Evolutionary conservation across 805 yeast species (phyloP).

Genomic region (Zygoascus tannicola): DNA sequence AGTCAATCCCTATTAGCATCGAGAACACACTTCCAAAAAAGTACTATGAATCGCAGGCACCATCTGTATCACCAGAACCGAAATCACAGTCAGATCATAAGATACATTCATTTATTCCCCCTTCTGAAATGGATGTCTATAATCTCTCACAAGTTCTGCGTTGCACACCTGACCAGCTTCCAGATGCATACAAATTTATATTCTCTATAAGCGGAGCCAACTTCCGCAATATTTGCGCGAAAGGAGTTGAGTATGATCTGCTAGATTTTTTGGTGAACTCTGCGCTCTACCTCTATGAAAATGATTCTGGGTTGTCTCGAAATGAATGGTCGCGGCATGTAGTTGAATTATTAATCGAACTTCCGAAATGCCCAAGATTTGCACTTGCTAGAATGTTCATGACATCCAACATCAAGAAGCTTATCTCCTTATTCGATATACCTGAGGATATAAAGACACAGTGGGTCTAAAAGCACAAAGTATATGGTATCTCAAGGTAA

Average conservation of each 20-base stretch:
- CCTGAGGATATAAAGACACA: background rate
- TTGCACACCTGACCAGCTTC: slow-evolving; percentile 9
- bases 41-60: slow-evolving; percentile 1
- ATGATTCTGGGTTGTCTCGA: background rate
- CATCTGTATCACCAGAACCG: background rate
- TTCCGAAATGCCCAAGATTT: slow-evolving; percentile 8
- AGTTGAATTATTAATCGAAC: background rate
- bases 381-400: slow-evolving; percentile 6
- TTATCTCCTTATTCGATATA: background rate
- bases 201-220: slow-evolving; percentile 8
- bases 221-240: slow-evolving; percentile 7
- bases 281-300: slow-evolving; percentile 2
- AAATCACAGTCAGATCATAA: background rate
- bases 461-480: background rate
- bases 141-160: slow-evolving; percentile 16
- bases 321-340: slow-evolving; percentile 2
- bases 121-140: slow-evolving; percentile 10
- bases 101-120: slow-evolving; percentile 7
- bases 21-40: slow-evolving; percentile 13
- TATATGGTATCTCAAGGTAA: background rate
- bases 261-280: slow-evolving; percentile 17
- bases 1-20: slow-evolving; percentile 7
- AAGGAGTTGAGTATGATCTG: slow-evolving; percentile 19
- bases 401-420: background rate
- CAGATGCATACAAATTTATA: slow-evolving; percentile 12